phyloP scores from a whole-genome alignment of 768 basidiomycete genomes.

The Serendipita indica region DNA sequence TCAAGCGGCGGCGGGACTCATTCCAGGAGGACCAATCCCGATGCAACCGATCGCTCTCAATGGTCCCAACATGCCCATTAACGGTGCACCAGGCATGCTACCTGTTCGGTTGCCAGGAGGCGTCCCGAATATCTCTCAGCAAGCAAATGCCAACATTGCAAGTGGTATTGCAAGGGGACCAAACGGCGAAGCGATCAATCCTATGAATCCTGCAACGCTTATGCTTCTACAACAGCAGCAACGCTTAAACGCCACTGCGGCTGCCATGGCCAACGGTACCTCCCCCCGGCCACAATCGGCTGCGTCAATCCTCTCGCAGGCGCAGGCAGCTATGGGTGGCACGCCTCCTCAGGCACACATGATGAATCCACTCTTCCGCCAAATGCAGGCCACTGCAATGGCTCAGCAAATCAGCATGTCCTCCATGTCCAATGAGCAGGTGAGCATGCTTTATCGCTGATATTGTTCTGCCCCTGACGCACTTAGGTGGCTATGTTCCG shows the following conservation, averaged over 20 bases:
- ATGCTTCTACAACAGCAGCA: conserved; percentile 4
- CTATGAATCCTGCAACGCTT: background rate
- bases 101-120: background rate
- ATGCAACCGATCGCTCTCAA: background rate
- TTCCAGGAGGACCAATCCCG: background rate
- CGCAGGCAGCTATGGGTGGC: background rate
- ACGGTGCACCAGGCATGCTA: background rate
- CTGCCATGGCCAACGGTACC: background rate
- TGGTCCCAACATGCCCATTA: background rate
- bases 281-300: conserved; percentile 5
- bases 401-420: background rate
- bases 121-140: conserved; percentile 6
- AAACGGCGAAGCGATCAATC: conserved; percentile 1
- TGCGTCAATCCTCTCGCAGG: background rate
- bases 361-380: background rate
- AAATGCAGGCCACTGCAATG: background rate
- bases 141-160: background rate
- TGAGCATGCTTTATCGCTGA: background rate
- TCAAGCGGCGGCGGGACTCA: background rate
- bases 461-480: background rate
- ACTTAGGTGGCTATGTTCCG: background rate
- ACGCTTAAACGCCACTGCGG: background rate
- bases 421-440: background rate
- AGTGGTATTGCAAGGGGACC: background rate
- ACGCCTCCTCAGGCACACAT: background rate